A percentile compares a stretch with the other conserved stretches of the same genome.
phyloP scores from a whole-genome alignment of 176 grass and related monocot species.

The Triticum dicoccoides region DNA sequence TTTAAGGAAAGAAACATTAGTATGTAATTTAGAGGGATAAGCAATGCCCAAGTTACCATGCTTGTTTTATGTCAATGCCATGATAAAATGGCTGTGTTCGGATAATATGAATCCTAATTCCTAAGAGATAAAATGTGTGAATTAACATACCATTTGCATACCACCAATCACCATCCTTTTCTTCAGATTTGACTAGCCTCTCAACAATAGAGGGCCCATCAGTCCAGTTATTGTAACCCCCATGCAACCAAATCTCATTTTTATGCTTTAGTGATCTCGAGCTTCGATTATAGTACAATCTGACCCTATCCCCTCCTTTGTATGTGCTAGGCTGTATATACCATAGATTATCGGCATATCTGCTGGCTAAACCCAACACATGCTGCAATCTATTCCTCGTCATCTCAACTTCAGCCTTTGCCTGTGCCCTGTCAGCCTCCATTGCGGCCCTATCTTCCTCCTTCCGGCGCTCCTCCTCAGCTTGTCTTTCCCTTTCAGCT shows the following conservation, averaged over 20 bases:
- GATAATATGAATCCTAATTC: conserved; percentile 9
- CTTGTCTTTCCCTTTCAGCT: conserved; percentile 77
- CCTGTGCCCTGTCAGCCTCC: conserved; percentile 62
- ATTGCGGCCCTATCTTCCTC: conserved; percentile 64
- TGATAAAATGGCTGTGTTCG: not conserved
- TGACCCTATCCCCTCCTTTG: conserved; percentile 66
- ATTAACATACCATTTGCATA: conserved; percentile 56
- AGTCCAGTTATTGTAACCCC: conserved; percentile 81
- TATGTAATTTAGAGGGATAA: not conserved
- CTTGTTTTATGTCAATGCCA: conserved; percentile 1
- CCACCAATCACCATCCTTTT: conserved; percentile 89
- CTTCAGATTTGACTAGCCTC: conserved; percentile 51
- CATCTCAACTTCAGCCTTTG: conserved; percentile 65
- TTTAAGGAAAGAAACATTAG: not conserved
- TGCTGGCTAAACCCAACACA: conserved; percentile 45
- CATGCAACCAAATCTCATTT: conserved; percentile 88
- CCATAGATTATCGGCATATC: conserved; percentile 55
- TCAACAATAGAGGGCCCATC: conserved; percentile 69
- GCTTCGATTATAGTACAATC: conserved; percentile 84
- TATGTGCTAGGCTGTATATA: conserved; percentile 71
- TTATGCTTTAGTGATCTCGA: conserved; percentile 62
- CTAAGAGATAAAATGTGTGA: conserved; percentile 10
- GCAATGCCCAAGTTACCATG: not conserved
- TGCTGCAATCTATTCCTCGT: conserved; percentile 44
- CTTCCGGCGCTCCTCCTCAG: conserved; percentile 50